phyloP scores from a whole-genome alignment of 306 rosid genomes.

The Corylus americana region DNA sequence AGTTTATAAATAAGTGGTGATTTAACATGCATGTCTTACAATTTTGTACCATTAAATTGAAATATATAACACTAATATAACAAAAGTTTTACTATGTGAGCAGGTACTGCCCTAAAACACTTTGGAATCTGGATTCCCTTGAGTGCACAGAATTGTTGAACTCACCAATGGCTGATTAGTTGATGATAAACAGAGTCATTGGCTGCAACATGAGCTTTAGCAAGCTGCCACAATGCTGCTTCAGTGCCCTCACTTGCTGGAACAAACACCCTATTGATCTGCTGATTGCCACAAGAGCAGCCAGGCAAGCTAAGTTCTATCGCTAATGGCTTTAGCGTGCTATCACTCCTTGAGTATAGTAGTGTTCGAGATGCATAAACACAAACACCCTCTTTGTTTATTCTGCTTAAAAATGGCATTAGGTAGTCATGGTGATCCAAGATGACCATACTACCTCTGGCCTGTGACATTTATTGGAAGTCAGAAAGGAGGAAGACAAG shows the following conservation, averaged over 20 bases:
- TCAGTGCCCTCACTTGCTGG: slow-evolving; percentile 59
- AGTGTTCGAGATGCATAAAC: slow-evolving; percentile 73
- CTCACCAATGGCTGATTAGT: slow-evolving; percentile 77
- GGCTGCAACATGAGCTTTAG: slow-evolving; percentile 74
- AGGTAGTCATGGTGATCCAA: slow-evolving; percentile 74
- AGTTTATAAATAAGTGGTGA: too few species aligned
- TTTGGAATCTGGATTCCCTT: neutral
- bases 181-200: slow-evolving; percentile 67
- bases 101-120: neutral
- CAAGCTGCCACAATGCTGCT: slow-evolving; percentile 76
- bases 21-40: too few species aligned
- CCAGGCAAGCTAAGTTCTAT: slow-evolving; percentile 71
- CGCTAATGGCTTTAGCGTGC: slow-evolving; percentile 59
- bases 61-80: too few species aligned
- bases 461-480: slow-evolving; percentile 42
- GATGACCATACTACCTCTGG: slow-evolving; percentile 53
- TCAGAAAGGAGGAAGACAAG: neutral
- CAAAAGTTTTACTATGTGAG: neutral
- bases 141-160: slow-evolving; percentile 21
- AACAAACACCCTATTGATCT: slow-evolving; percentile 36
- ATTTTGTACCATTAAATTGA: too few species aligned
- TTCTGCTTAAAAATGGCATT: slow-evolving; percentile 57
- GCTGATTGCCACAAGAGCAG: slow-evolving; percentile 20
- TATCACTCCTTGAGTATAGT: slow-evolving; percentile 59
- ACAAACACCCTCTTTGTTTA: slow-evolving; percentile 44